Evolutionary conservation across 352 stramenopile genomes (phyloP).

Genomic region (Thalassiosira hispida): DNA sequence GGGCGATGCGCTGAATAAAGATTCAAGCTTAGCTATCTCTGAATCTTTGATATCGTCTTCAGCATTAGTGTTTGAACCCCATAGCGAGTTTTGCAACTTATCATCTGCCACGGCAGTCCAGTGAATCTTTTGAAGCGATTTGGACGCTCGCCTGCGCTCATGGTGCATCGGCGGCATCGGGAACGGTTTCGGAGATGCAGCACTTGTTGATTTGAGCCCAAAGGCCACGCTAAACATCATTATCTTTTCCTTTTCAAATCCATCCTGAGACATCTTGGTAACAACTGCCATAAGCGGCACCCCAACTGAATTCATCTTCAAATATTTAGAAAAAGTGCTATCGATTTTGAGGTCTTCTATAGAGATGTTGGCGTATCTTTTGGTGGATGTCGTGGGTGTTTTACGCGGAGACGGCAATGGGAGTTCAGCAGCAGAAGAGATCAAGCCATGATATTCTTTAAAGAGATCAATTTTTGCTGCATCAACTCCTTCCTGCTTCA

Average conservation of each 20-base stretch:
- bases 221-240: slow-evolving; percentile 30
- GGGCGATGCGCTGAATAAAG: slow-evolving; percentile 37
- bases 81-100: slow-evolving; percentile 46
- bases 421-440: neutral
- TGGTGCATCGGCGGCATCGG: neutral
- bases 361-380: slow-evolving; percentile 15
- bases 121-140: slow-evolving; percentile 55
- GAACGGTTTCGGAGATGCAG: neutral
- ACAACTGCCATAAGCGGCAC: slow-evolving; percentile 39
- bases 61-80: slow-evolving; percentile 19
- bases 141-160: slow-evolving; percentile 32
- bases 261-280: slow-evolving; percentile 53
- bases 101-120: slow-evolving; percentile 44
- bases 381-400: neutral
- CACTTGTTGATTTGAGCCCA: slow-evolving; percentile 15
- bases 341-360: slow-evolving; percentile 54
- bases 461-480: slow-evolving; percentile 14
- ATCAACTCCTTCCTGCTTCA: slow-evolving; percentile 23
- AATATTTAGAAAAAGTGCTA: slow-evolving; percentile 36
- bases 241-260: slow-evolving; percentile 47
- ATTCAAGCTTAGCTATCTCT: slow-evolving; percentile 45
- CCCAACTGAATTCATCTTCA: slow-evolving; percentile 51
- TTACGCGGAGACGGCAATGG: neutral
- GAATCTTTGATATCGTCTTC: slow-evolving; percentile 33
- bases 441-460: slow-evolving; percentile 21